Evolutionary conservation across 208 protist genomes (phyloP), one percentile per base, ranked within the genome.

Genomic region (Leishmania aethiopica): DNA sequence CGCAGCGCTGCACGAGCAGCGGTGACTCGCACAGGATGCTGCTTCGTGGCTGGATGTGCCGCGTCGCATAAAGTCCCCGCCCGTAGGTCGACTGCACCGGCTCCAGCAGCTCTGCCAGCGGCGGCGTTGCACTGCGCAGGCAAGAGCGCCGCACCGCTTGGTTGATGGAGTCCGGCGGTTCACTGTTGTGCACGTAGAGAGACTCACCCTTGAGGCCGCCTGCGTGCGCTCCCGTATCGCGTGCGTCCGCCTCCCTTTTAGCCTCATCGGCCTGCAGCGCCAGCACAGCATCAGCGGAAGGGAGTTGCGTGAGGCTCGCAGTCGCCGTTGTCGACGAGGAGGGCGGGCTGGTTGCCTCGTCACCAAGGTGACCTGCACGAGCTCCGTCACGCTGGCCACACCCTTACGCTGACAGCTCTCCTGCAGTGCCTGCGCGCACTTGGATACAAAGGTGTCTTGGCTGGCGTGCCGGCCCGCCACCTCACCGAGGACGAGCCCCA

Each of bases 41-140:
- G 19, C 84, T 84, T 5, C 92, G 88, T 2, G 86, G 28, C 0
- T 84, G n/a, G 57, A 96, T 84, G 66, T 87, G 85, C 0, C 81
- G 81, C 35, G 82, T 84, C 0, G 93, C 94, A 77, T 94, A 96
- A 15, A 97, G 82, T 28, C 94, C 94, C 15, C 94, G 83, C 53
- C 94, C 94, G 78, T 93, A 90, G 0, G 84, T 77, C 22, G 85
- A 88, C 73, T 89, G 84, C n/a, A 78, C 70, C 37, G 94, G 93
- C 77, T 92, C 80, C 28, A 94, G 78, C 78, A 97, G 77, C 83
- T 92, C 90, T 6, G 88, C 92, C 4, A 91, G 86, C 22, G 81
- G 77, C 19, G 78, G 67, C 6, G 85, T 72, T 2, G 77, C 81
- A 77, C 80, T 82, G 19, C 77, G 77, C 64, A 84, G 78, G n/a